Conservation (phyloP, 805 yeast genomes). For the Metschnikowia dekortorum region DNA sequence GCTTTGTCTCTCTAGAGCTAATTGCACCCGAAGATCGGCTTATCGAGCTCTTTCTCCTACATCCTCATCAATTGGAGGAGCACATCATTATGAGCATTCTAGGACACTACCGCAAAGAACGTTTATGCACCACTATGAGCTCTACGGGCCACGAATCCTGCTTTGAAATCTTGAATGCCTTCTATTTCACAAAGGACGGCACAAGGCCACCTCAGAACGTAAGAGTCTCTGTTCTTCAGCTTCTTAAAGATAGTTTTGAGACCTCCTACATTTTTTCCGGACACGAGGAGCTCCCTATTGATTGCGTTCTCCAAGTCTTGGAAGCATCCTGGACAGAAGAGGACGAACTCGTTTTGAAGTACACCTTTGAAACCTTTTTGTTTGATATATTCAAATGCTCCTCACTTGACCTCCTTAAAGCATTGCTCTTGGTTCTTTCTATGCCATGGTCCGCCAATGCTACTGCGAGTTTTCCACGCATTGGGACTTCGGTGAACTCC, state of each 20-base stretch:
- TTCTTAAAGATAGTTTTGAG: slow-evolving; percentile 35
- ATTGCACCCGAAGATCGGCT: slow-evolving; percentile 42
- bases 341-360: slow-evolving; percentile 30
- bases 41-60: slow-evolving; percentile 36
- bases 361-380: slow-evolving; percentile 24
- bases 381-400: slow-evolving; percentile 19
- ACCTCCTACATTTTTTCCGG: slow-evolving; percentile 28
- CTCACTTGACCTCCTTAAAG: slow-evolving; percentile 14
- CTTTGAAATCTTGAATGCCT: slow-evolving; percentile 40
- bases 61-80: slow-evolving; percentile 34
- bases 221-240: slow-evolving; percentile 28
- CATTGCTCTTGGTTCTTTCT: slow-evolving; percentile 12
- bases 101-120: slow-evolving; percentile 43
- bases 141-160: slow-evolving; percentile 50
- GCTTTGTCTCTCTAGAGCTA: slow-evolving; percentile 30
- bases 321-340: slow-evolving; percentile 23
- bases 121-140: slow-evolving; percentile 50
- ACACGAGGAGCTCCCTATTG: slow-evolving; percentile 27
- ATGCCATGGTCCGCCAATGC: slow-evolving; percentile 6
- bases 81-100: slow-evolving; percentile 42
- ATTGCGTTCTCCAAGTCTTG: slow-evolving; percentile 31
- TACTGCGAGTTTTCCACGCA: background rate
- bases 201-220: slow-evolving; percentile 19
- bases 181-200: slow-evolving; percentile 24
- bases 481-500: background rate